Conservation (phyloP, 2,329 filamentous ascomycete species). For the Volutella citrinella region DNA sequence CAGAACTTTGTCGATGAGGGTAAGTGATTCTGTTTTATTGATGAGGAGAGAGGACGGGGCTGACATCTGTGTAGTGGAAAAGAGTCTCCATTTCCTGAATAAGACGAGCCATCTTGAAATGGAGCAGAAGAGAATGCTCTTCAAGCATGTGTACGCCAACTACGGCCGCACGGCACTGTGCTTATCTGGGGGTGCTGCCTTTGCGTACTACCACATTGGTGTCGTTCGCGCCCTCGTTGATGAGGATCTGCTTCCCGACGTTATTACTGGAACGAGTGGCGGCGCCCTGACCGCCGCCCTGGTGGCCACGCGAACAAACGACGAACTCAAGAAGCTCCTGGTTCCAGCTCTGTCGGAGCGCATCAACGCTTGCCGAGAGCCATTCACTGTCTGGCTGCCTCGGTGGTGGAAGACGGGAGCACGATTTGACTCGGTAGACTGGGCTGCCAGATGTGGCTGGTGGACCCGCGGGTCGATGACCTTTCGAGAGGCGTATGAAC, state of each 20-base stretch:
- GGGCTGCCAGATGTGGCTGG: conserved; percentile 83
- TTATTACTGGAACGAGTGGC: conserved; percentile 95
- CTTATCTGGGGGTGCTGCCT: conserved; percentile 87
- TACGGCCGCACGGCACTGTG: conserved; percentile 91
- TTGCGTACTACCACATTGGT: conserved; percentile 96
- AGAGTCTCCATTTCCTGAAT: conserved; percentile 63
- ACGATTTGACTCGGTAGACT: conserved; percentile 89
- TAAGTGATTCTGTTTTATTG: conserved; percentile 41
- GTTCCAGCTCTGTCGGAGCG: conserved; percentile 81
- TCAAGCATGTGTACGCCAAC: conserved; percentile 87
- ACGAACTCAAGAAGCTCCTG: conserved; percentile 80
- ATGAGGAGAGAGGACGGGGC: no score
- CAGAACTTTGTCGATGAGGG: conserved; percentile 87
- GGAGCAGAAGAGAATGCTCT: conserved; percentile 75
- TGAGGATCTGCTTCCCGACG: conserved; percentile 79
- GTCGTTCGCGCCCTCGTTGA: conserved; percentile 88
- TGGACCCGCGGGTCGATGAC: conserved; percentile 90
- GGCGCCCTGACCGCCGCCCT: conserved; percentile 87
- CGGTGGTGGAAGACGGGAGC: conserved; percentile 93
- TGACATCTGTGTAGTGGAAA: conserved; percentile 52
- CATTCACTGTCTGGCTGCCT: conserved; percentile 69
- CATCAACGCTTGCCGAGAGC: conserved; percentile 83
- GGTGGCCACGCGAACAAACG: conserved; percentile 84
- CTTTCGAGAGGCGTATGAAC: conserved; percentile 90
- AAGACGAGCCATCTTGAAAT: conserved; percentile 63